Base-by-base conservation (phyloP, 2,329 filamentous ascomycete species). In the Trichoderma breve region DNA sequence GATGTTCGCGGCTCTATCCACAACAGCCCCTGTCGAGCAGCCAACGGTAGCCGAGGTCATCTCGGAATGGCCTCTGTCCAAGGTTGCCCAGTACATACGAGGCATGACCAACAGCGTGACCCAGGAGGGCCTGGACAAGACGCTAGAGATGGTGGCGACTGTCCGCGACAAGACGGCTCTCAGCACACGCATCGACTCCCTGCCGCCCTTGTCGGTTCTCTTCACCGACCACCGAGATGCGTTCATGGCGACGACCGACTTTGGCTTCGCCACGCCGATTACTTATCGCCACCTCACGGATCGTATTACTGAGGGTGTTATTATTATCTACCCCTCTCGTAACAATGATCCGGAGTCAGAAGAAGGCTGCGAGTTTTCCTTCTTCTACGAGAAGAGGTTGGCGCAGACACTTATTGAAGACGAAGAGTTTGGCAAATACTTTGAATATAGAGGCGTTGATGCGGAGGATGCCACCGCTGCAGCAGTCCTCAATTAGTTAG, bases 1-100 rank as follows among this genome's bases (percentile, higher is more conserved):
- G 0, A 57, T 66, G 70, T 71, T 58, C n/a, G 70, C 61, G 2
- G 70, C 70, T 30, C 28, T 67, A 1, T 66, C 70, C 21, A 32
- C 24, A 0, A 67, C 60, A 0, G 34, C 60, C n/a, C 62, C 60
- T 15, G 26, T 66, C 24, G 39, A 63, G 24, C 30, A 62, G 51
- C 70, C 63, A 34, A 71, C 70, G 1, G 32, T 58, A 18, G 70
- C 51, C 60, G 47, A 71, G 24, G n/a, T 71, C 26, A 60, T 71
- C 1, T 71, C 70, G 2, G 62, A 71, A 2, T 66, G 60, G 70
- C 51, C 70, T 1, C 18, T 71, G 26, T 67, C 62, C 18, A 47
- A 58, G 36, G 5, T 71, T 6, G 70, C 70, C 28, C 51, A 36
- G 47, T 71, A 66, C 21, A 5, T 71, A 1, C 70, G 70, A 28